Percentiles rank a stretch among this genome's conserved stretches.
Evolutionary conservation across 2,329 filamentous ascomycete genomes (phyloP).

Genomic region (Orbilia brochopaga): DNA sequence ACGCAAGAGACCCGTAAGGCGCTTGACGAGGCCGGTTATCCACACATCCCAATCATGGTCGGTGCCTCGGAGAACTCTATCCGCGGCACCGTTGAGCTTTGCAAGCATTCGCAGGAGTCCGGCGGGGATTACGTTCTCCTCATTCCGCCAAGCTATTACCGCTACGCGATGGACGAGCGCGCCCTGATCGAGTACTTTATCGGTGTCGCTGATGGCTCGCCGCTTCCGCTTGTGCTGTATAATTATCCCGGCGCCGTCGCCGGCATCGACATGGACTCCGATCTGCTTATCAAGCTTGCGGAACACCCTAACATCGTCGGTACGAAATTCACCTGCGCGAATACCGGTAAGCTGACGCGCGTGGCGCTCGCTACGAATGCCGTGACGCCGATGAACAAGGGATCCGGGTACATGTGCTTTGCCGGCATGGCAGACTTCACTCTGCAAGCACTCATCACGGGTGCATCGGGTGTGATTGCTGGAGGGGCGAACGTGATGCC

Average conservation of each 20-base stretch:
- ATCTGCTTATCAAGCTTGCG: slow-evolving; percentile 67
- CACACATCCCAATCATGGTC: slow-evolving; percentile 73
- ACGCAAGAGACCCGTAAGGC: slow-evolving; percentile 73
- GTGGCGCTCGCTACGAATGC: slow-evolving; percentile 63
- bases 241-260: slow-evolving; percentile 71
- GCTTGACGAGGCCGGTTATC: slow-evolving; percentile 70
- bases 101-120: slow-evolving; percentile 70
- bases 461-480: slow-evolving; percentile 73
- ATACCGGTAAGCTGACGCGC: slow-evolving; percentile 68
- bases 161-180: slow-evolving; percentile 65
- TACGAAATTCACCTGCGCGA: slow-evolving; percentile 73
- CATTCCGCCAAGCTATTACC: slow-evolving; percentile 78
- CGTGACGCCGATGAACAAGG: slow-evolving; percentile 58
- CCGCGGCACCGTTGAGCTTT: slow-evolving; percentile 73
- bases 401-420: slow-evolving; percentile 69
- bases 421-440: slow-evolving; percentile 77
- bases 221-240: slow-evolving; percentile 72
- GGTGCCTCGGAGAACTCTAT: slow-evolving; percentile 77
- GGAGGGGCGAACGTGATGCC: slow-evolving; percentile 75
- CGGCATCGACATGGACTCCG: slow-evolving; percentile 70
- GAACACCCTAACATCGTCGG: slow-evolving; percentile 71
- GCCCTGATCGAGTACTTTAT: slow-evolving; percentile 70
- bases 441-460: slow-evolving; percentile 71
- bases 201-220: slow-evolving; percentile 68
- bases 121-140: slow-evolving; percentile 79